Evolutionary conservation across 495 filamentous ascomycete species (phyloP), one percentile per base, ranked within the genome.

Genomic region (Xylona heveae): DNA sequence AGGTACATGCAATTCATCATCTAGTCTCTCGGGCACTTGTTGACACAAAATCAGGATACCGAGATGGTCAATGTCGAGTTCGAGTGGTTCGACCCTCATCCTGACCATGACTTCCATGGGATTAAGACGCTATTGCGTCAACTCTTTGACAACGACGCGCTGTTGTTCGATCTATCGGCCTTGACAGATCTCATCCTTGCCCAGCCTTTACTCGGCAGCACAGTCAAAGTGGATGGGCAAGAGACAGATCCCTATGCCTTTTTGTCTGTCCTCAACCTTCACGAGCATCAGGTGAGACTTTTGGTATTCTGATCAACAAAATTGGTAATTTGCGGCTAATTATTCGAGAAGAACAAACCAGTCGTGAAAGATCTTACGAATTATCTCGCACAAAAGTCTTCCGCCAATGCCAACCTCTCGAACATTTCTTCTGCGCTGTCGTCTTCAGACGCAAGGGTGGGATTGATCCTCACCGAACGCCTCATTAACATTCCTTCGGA

Each of bases 31-130:
- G 15, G 26, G 28, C 21, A 18, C 7, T 5, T 16, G 12, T 35
- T 42, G 13, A 48, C 24, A 13, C n/a, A 5, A 26, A n/a, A 14
- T 4, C 21, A 90, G 80, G 78, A 91, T 30, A 69, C 76, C 41
- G 74, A 90, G 52, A 77, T 88, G 50, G 68, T 99, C 38, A 78
- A 93, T 50, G 82, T 94, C 16, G 85, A 94, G 29, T 99, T 99
- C 51, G 90, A 95, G 55, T 92, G 78, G 70, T 95, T 95, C 58
- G 88, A 94, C 58, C 85, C 84, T 37, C 76, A 92, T 43, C 61
- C 78, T 4, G 64, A 74, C 12, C 64, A 85, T 43, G 90, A 99
- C 48, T 95, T 95, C 53, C 83, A 95, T 53, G 90, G 90, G 21
- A 59, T 92, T 40, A 93, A 92, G 52, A 75, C 68, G 16, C 70